Conservation (phyloP, 495 filamentous ascomycete genomes). For the Hypoxylon lenormandii region DNA sequence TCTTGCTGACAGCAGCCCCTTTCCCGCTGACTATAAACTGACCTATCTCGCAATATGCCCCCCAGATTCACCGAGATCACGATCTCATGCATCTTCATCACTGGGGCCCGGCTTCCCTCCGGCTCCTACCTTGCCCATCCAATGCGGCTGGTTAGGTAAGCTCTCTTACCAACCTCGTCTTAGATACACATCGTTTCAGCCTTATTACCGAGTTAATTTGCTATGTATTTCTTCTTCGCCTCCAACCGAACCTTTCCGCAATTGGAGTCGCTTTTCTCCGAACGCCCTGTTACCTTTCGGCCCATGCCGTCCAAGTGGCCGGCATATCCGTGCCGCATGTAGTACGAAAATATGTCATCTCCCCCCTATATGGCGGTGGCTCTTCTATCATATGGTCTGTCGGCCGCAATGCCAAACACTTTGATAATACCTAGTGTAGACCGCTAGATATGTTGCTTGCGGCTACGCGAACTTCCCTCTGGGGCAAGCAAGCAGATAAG, state of each 20-base stretch:
- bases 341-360: background rate
- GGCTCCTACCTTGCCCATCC: conserved; percentile 14
- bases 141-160: conserved; percentile 29
- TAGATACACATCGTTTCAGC: conserved; percentile 33
- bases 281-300: conserved; percentile 7
- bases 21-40: too few species aligned
- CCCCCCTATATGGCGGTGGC: too few species aligned
- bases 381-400: too few species aligned
- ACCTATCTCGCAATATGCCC: background rate
- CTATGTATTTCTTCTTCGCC: conserved; percentile 4
- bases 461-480: background rate
- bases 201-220: conserved; percentile 23
- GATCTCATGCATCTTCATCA: conserved; percentile 45
- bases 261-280: background rate
- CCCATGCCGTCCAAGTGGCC: conserved; percentile 15
- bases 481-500: conserved; percentile 15
- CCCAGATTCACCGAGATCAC: conserved; percentile 37
- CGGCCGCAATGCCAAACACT: too few species aligned
- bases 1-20: too few species aligned
- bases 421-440: too few species aligned
- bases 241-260: conserved; percentile 9
- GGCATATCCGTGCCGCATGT: conserved; percentile 20
- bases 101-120: conserved; percentile 21
- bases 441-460: too few species aligned
- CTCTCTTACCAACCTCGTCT: conserved; percentile 14